These are phyloP conservation scores for Saccharomycopsis babjevae DNA, from an alignment of 805 yeast genomes.

Conservation along the genomic window DNA sequence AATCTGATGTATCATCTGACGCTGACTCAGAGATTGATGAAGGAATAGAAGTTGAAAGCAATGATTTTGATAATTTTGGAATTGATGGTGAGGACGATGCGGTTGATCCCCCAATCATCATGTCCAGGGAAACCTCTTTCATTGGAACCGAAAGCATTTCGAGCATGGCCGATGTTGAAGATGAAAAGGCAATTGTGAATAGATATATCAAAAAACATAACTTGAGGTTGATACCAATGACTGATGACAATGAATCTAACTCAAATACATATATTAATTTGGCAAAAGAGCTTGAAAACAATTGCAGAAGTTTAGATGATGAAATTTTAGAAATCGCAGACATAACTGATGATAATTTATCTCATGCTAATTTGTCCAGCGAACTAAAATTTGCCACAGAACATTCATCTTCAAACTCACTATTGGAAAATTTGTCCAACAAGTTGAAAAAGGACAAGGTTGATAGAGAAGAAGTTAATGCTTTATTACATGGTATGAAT, in stretches of 20 bases:
- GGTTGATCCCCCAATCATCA: neutral
- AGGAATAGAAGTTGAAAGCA: neutral
- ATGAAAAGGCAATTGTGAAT: slow-evolving; percentile 12
- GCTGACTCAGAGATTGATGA: slow-evolving; percentile 1
- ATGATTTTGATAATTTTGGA: slow-evolving; percentile 9
- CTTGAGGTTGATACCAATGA: slow-evolving; percentile 10
- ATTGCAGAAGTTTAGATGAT: slow-evolving; percentile 15
- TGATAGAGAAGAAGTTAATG: neutral
- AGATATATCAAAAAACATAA: slow-evolving; percentile 12
- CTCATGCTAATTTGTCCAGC: slow-evolving; percentile 3
- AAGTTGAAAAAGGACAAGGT: neutral
- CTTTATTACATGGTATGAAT: neutral
- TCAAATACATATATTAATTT: slow-evolving; percentile 6
- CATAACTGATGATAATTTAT: slow-evolving; percentile 3
- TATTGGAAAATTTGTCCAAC: neutral
- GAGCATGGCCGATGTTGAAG: neutral
- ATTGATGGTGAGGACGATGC: slow-evolving; percentile 2
- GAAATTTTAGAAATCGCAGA: slow-evolving; percentile 15
- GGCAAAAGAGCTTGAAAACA: neutral
- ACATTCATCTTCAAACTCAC: neutral
- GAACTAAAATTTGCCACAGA: slow-evolving; percentile 3
- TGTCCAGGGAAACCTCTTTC: neutral
- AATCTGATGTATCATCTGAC: neutral
- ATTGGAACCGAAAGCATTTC: neutral
- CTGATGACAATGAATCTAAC: slow-evolving; percentile 2